A percentile compares a stretch with the other conserved stretches of the same genome.
These are phyloP conservation scores for Gossypium australe DNA, from an alignment of 345 rosid genomes.

Conservation along the genomic window DNA sequence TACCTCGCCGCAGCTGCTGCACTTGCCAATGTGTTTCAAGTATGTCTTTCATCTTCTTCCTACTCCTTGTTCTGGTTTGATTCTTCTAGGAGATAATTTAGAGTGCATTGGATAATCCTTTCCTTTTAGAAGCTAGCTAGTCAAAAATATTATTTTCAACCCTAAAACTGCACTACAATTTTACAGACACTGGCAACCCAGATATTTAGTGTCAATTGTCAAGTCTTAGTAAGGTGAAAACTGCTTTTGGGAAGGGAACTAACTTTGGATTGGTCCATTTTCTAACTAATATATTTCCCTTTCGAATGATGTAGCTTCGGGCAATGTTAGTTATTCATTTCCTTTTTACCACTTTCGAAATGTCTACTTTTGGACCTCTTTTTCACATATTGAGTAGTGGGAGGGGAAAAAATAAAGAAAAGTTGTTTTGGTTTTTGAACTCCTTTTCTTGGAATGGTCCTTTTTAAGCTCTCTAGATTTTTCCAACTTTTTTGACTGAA, in stretches of 20 bases:
- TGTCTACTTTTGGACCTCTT: conserved; percentile 30
- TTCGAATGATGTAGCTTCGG: conserved; percentile 20
- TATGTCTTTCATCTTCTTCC: conserved; percentile 10
- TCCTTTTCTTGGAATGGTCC: conserved; percentile 35
- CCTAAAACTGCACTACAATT: neutral
- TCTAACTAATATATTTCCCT: conserved; percentile 16
- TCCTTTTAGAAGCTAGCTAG: conserved; percentile 10
- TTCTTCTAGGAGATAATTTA: neutral
- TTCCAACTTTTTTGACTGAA: conserved; percentile 31
- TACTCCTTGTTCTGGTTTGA: neutral
- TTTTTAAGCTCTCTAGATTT: conserved; percentile 17
- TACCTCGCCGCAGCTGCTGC: conserved; percentile 72
- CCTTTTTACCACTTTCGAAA: conserved; percentile 21
- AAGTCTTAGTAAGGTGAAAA: neutral
- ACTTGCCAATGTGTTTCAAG: conserved; percentile 73
- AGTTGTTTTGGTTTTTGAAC: neutral
- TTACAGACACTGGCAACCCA: neutral
- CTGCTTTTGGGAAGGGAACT: neutral
- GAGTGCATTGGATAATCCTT: neutral
- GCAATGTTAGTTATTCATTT: conserved; percentile 9
- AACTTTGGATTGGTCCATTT: neutral
- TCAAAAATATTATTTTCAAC: conserved; percentile 18
- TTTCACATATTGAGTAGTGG: neutral
- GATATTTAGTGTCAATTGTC: neutral
- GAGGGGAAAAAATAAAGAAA: conserved; percentile 13